Evolutionary conservation across 495 filamentous ascomycete species (phyloP), one percentile per base, ranked within the genome.

Genomic region (Bacidia rubella): DNA sequence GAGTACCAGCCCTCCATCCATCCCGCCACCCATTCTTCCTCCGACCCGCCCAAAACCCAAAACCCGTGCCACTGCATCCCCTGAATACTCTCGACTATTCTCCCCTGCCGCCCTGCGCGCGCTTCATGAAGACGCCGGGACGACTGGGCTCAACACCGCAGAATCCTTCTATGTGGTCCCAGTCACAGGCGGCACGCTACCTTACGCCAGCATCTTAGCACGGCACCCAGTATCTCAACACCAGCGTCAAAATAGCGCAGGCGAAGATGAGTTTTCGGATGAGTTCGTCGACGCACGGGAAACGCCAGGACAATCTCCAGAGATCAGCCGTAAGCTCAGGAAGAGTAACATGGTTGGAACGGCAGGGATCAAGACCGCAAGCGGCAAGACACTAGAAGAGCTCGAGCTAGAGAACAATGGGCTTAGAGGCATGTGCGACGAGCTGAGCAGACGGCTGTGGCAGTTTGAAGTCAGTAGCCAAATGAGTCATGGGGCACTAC

Each of bases 91-190:
- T 52, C 80, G 78, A 38, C 70, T 89, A 27, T 90, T 89, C 67
- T 93, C 87, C 3, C 77, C 75, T 51, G 85, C 89, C 11, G 86
- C 89, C 4, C 74, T 96, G 41, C 76, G 79, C 25, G 86, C 87
- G 11, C 69, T 83, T 44, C 68, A 67, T 9, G 79, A 81, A 42
- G 70, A 74, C 11, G 62, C 69, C 50, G 66, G 67, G 9, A 60
- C 65, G 12, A 67, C 68, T 23, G 70, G 65, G 22, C 67, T 81
- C 19, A 72, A 68, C 7, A 69, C 70, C 23, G 79, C 79, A 32
- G 89, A 96, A 62, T 88, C 83, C 24, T 98, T 97, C 71, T 96
- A 96, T 62, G 86, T 98, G 1, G 92, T 98, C 0, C 92, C 90
- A 9, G 82, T 85, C 0, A 85, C 86, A 3, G 92, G 92, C 24